Base-by-base conservation (phyloP, 768 basidiomycete species). In the Russula griseocarnosa region DNA sequence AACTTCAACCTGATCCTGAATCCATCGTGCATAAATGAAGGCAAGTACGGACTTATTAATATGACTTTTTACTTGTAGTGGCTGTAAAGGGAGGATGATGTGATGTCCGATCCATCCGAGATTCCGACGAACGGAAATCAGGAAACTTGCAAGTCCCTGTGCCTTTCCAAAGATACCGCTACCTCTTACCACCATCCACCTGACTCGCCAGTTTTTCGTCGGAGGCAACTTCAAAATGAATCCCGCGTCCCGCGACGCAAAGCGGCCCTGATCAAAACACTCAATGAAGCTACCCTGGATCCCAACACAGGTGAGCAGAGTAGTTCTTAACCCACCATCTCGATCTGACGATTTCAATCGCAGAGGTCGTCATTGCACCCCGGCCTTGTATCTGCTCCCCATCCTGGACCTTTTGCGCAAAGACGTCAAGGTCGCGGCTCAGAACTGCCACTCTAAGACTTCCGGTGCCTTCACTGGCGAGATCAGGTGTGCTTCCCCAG, bases 151-250 rank as follows among this genome's bases (percentile, higher is more conserved):
- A 42, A 38, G 6, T 18, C 30, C 50, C 52, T 44, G 22, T 28
- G 44, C 32, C 18, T 40, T 18, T 40, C 38, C 16, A 40, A 40
- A 18, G 16, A 16, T 55, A 8, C 5, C 46, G 9, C 47, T 50
- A 38, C 16, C 3, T 38, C 49, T 49, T 38, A 54, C 64, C 55
- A 8, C 30, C 32, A 55, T 24, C 65, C 32, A 60, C 55, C 44
- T 90, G 90, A 63, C 87, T 66, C 92, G 93, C 72, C 79, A 85
- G 75, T 96, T 95, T 79, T 95, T 97, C 73, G 94, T 92, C 70
- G 96, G 96, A 67, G 92, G 94, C 34, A 98, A 98, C 83, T 98
- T 96, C 85, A 99, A 98, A 82, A 88, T 98, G 87, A 96, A 98
- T 80, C 90, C 90, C 32, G 79, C 79, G 63, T 83, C 86, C 42